A percentile compares a stretch with the other conserved stretches of the same genome.
Conservation (phyloP, 2,329 filamentous ascomycete species). For the Stylonectria norvegica region DNA sequence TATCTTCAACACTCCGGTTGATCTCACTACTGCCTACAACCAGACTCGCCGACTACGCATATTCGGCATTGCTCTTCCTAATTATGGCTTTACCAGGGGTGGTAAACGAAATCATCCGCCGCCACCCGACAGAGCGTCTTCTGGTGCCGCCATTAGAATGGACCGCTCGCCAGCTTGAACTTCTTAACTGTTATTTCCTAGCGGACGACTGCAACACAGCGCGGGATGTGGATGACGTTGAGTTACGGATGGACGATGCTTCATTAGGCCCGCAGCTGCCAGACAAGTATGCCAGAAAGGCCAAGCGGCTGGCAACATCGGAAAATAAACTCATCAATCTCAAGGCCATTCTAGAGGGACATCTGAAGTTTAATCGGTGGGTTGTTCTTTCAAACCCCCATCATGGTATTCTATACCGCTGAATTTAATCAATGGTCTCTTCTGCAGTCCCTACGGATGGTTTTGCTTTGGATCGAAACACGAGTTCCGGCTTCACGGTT, state of each 20-base stretch:
- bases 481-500: conserved; percentile 22
- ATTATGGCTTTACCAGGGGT: too few species aligned
- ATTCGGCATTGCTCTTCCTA: conserved; percentile 9
- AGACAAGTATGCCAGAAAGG: conserved; percentile 13
- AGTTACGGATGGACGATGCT: not conserved
- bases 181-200: conserved; percentile 15
- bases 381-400: too few species aligned
- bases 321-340: conserved; percentile 21
- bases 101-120: conserved; percentile 21
- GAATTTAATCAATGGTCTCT: not conserved
- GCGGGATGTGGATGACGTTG: not conserved
- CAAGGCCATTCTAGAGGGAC: conserved; percentile 18
- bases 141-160: conserved; percentile 24
- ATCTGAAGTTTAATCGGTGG: conserved; percentile 20
- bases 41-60: too few species aligned
- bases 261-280: conserved; percentile 5
- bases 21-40: too few species aligned
- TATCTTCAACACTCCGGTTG: too few species aligned
- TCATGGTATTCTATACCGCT: too few species aligned
- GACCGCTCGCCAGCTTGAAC: conserved; percentile 17
- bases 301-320: conserved; percentile 18
- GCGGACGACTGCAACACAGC: conserved; percentile 1
- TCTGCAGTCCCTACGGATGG: conserved; percentile 19
- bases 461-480: conserved; percentile 21
- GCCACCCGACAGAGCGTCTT: conserved; percentile 23